phyloP scores from a whole-genome alignment of 1,139 yeast genomes.

The Pichia sp. region DNA sequence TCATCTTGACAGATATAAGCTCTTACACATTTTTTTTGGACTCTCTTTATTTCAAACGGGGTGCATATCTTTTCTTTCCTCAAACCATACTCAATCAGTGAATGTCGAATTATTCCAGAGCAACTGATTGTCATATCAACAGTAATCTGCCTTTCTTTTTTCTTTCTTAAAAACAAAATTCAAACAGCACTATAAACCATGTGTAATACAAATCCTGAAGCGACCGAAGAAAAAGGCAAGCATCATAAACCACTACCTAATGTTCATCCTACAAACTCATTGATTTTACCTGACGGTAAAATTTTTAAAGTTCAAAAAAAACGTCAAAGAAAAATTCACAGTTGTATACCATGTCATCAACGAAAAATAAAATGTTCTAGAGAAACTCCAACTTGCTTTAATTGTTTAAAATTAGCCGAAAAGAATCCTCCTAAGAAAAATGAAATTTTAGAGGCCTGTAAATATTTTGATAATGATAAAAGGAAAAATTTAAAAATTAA shows the following conservation, averaged over 20 bases:
- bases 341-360: slow-evolving; percentile 58
- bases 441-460: slow-evolving; percentile 33
- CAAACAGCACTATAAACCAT: background rate
- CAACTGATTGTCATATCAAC: too few relatives aligned
- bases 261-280: slow-evolving; percentile 28
- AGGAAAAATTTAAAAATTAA: slow-evolving; percentile 32
- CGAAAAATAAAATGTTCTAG: slow-evolving; percentile 56
- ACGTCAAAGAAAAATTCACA: slow-evolving; percentile 50
- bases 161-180: slow-evolving; percentile 1
- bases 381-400: slow-evolving; percentile 37
- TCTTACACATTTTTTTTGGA: too few relatives aligned
- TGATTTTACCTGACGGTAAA: slow-evolving; percentile 39
- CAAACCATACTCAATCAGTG: too few relatives aligned
- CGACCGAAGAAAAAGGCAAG: too few relatives aligned
- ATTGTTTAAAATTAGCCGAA: slow-evolving; percentile 34
- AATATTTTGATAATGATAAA: slow-evolving; percentile 52
- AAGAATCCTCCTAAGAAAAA: slow-evolving; percentile 16
- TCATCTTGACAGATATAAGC: too few relatives aligned
- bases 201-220: too few relatives aligned
- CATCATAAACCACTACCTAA: slow-evolving; percentile 17
- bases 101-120: too few relatives aligned
- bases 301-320: slow-evolving; percentile 51
- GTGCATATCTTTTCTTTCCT: too few relatives aligned
- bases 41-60: too few relatives aligned
- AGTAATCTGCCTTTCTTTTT: too few relatives aligned